These are phyloP conservation scores for Vicia sativa DNA, from an alignment of 306 rosid genomes.

Conservation along the genomic window DNA sequence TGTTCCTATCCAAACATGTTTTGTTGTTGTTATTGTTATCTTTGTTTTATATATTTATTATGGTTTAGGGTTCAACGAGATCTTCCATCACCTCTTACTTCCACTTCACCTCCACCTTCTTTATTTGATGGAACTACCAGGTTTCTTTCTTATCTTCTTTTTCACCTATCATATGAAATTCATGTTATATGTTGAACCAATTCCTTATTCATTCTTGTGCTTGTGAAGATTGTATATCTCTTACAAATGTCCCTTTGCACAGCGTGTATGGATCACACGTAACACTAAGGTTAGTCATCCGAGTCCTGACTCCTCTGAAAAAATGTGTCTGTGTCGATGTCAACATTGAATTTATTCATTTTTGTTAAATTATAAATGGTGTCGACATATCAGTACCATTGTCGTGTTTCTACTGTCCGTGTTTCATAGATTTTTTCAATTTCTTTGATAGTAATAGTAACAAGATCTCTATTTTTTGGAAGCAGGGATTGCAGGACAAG, in stretches of 20 bases:
- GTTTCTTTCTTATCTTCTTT: slow-evolving; percentile 33
- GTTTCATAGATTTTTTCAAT: too few species aligned
- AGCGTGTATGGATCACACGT: slow-evolving; percentile 84
- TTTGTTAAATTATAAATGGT: too few species aligned
- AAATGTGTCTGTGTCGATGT: too few species aligned
- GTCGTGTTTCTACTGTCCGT: too few species aligned
- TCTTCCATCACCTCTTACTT: slow-evolving; percentile 64
- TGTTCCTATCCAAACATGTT: neutral
- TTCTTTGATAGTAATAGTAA: neutral
- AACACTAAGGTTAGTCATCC: slow-evolving; percentile 63
- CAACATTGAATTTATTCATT: too few species aligned
- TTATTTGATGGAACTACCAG: slow-evolving; percentile 82
- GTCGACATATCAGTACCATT: too few species aligned
- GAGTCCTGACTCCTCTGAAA: too few species aligned
- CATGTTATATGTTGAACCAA: neutral
- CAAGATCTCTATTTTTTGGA: slow-evolving; percentile 18
- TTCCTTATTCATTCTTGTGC: neutral
- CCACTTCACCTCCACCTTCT: slow-evolving; percentile 76
- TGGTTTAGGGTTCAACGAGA: slow-evolving; percentile 49
- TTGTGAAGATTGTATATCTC: slow-evolving; percentile 79
- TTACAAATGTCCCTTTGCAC: slow-evolving; percentile 83
- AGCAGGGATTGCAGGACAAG: slow-evolving; percentile 73
- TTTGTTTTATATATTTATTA: neutral
- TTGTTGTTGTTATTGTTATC: neutral
- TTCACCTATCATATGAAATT: neutral